Percentiles rank a stretch among this genome's conserved stretches.
Evolutionary conservation across 2,329 filamentous ascomycete genomes (phyloP).

Genomic region (Pyrenophora tritici-repentis): DNA sequence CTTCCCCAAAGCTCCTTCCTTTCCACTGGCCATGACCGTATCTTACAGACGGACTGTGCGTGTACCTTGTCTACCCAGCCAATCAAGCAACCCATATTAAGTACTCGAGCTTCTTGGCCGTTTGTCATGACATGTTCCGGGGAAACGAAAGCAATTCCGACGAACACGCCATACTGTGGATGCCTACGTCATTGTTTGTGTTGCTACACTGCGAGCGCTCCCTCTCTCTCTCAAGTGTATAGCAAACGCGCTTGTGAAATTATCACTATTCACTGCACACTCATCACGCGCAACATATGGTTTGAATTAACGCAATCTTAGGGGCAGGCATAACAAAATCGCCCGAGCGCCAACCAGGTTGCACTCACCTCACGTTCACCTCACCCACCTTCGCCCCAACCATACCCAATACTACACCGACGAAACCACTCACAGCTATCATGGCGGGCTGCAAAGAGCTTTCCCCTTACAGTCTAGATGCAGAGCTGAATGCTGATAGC

Average conservation of each 20-base stretch:
- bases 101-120: neutral
- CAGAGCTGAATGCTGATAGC: constrained; percentile 15
- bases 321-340: neutral
- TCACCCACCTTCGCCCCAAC: neutral
- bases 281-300: neutral
- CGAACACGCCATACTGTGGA: neutral
- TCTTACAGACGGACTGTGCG: no score
- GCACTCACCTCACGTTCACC: neutral
- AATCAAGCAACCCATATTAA: neutral
- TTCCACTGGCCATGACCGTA: no score
- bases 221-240: neutral
- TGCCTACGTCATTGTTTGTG: constrained; percentile 6
- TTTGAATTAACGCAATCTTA: neutral
- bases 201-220: constrained; percentile 8
- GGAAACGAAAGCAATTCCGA: neutral
- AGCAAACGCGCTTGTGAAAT: constrained; percentile 12
- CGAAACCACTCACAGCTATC: neutral
- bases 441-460: constrained; percentile 23
- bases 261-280: neutral
- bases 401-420: neutral
- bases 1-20: no score
- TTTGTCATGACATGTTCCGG: neutral
- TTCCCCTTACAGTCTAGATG: constrained; percentile 20
- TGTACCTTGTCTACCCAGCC: neutral
- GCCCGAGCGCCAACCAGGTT: no score